A percentile compares a stretch with the other conserved stretches of the same genome.
Evolutionary conservation across 2,329 filamentous ascomycete species (phyloP).

Genomic region (Sarocladiaceae sp.): DNA sequence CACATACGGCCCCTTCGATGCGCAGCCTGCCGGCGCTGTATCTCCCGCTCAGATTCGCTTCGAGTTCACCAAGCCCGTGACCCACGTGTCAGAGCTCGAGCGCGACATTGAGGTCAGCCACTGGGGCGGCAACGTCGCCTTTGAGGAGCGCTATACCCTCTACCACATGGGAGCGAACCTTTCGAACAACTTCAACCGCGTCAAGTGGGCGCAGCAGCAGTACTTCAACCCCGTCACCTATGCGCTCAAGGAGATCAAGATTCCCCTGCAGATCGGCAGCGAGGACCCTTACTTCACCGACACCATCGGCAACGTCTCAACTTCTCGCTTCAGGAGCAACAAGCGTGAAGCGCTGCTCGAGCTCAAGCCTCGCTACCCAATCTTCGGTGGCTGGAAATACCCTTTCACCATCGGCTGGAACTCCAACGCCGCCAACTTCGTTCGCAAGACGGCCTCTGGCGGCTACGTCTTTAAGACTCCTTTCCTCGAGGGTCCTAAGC

Average conservation of each 20-base stretch:
- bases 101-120: conserved; percentile 93
- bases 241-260: conserved; percentile 74
- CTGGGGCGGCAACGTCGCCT: conserved; percentile 94
- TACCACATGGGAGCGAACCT: conserved; percentile 80
- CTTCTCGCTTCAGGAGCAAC: conserved; percentile 75
- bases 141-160: conserved; percentile 88
- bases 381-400: conserved; percentile 98
- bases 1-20: conserved; percentile 83
- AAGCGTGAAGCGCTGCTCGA: conserved; percentile 77
- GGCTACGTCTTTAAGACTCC: conserved; percentile 85
- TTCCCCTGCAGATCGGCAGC: conserved; percentile 74
- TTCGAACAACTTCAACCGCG: conserved; percentile 64
- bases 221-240: conserved; percentile 73
- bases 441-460: conserved; percentile 61
- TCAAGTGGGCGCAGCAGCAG: conserved; percentile 65
- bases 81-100: conserved; percentile 71
- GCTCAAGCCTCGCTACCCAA: conserved; percentile 87
- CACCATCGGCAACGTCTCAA: conserved; percentile 94
- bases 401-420: conserved; percentile 97
- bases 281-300: conserved; percentile 91
- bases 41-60: conserved; percentile 77
- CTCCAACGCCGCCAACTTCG: conserved; percentile 68
- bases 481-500: conserved; percentile 87
- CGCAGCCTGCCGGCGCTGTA: conserved; percentile 69
- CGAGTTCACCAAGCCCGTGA: conserved; percentile 90